Evolutionary conservation across 768 basidiomycete species (phyloP).

Genomic region (Hortiboletus campestris): DNA sequence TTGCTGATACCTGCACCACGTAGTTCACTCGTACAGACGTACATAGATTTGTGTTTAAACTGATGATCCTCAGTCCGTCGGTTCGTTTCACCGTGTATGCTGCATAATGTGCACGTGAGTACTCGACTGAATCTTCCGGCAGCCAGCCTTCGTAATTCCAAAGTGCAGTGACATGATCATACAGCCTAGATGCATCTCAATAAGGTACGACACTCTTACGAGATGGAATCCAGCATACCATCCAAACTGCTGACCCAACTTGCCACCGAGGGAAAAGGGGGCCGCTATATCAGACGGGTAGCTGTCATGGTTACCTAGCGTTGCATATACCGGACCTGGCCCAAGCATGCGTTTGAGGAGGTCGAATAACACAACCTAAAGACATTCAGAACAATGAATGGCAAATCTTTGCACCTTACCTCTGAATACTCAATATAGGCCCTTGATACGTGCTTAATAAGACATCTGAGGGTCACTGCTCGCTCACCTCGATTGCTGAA

Average conservation of each 20-base stretch:
- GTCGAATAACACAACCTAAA: constrained; percentile 61
- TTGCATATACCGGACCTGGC: constrained; percentile 70
- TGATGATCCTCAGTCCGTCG: constrained; percentile 70
- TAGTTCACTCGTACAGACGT: constrained; percentile 26
- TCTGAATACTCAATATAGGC: constrained; percentile 62
- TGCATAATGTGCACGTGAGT: constrained; percentile 67
- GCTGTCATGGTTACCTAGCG: constrained; percentile 76
- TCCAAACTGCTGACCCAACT: constrained; percentile 58
- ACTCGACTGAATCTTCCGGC: constrained; percentile 49
- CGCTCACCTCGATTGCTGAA: constrained; percentile 57
- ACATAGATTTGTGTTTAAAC: constrained; percentile 78
- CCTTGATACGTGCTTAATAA: constrained; percentile 31
- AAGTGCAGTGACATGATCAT: constrained; percentile 67
- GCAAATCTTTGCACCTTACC: constrained; percentile 33
- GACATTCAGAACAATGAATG: constrained; percentile 5
- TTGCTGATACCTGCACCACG: neutral
- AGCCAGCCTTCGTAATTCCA: constrained; percentile 76
- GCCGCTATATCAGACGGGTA: constrained; percentile 60
- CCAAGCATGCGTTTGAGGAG: constrained; percentile 62
- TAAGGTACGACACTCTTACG: neutral
- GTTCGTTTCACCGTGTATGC: constrained; percentile 67
- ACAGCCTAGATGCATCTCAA: constrained; percentile 51
- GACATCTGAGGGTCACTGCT: neutral
- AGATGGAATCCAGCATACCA: constrained; percentile 43
- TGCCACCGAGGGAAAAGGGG: constrained; percentile 53